Conservation (phyloP, 306 rosid genomes). For the Myrica gale region DNA sequence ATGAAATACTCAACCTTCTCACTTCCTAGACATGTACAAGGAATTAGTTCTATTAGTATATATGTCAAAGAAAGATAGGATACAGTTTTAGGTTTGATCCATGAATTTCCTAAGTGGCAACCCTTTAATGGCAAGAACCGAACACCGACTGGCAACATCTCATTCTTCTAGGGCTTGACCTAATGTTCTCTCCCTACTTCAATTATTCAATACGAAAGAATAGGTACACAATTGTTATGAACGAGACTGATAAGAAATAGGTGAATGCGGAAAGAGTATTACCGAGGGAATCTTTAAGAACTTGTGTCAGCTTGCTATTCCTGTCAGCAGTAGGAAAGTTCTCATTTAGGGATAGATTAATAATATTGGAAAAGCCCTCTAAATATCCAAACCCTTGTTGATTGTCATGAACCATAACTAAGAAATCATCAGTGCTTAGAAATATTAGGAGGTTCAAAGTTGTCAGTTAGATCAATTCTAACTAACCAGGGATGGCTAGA, state of each 20-base stretch:
- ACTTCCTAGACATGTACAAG: background rate
- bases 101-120: background rate
- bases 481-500: background rate
- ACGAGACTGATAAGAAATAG: background rate
- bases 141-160: background rate
- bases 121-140: background rate
- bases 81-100: background rate
- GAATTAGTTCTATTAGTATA: background rate
- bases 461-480: background rate
- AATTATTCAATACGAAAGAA: background rate
- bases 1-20: background rate
- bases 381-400: background rate
- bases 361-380: constrained; percentile 1
- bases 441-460: background rate
- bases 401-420: background rate
- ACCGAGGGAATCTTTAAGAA: constrained; percentile 46
- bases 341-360: background rate
- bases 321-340: constrained; percentile 23
- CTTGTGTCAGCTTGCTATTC: constrained; percentile 50
- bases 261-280: constrained; percentile 14
- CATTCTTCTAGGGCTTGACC: background rate
- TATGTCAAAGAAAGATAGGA: background rate
- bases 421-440: background rate
- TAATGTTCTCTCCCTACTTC: background rate
- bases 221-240: background rate